Evolutionary conservation across 2,329 filamentous ascomycete genomes (phyloP).

Genomic region (Chaetomiaceae sp.): DNA sequence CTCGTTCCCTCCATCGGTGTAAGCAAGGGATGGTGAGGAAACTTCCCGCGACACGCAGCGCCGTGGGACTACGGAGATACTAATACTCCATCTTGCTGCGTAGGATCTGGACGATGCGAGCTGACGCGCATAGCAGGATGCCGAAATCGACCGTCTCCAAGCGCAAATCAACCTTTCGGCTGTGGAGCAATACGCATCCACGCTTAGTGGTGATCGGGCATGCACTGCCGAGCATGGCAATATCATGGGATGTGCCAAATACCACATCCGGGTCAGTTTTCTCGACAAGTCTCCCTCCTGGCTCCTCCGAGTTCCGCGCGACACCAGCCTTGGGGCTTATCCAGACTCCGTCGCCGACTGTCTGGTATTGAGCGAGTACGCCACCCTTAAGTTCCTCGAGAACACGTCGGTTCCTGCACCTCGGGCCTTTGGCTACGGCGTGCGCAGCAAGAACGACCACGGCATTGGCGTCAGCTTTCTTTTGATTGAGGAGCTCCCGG

Average conservation of each 20-base stretch:
- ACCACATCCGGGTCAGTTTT: neutral
- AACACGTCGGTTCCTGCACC: slow-evolving; percentile 24
- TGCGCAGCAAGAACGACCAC: slow-evolving; percentile 18
- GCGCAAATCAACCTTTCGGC: neutral
- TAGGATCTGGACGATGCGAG: neutral
- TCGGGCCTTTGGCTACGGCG: slow-evolving; percentile 22
- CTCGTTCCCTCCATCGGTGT: neutral
- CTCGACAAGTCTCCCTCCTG: neutral
- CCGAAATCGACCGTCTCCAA: neutral
- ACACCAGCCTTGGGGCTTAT: neutral
- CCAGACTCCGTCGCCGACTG: slow-evolving; percentile 16
- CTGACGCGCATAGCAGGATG: neutral
- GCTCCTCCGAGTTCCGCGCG: neutral
- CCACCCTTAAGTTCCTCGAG: slow-evolving; percentile 29
- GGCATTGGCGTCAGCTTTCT: slow-evolving; percentile 26
- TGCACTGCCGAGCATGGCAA: neutral
- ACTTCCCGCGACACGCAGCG: too few relatives aligned
- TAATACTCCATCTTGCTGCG: too few relatives aligned
- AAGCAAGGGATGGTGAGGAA: too few relatives aligned
- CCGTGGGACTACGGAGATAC: neutral
- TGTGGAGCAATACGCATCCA: neutral
- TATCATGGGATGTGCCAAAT: neutral
- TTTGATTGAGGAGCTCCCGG: slow-evolving; percentile 21
- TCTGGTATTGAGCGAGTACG: slow-evolving; percentile 28
- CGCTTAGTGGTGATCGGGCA: neutral